Percentiles rank a stretch among this genome's conserved stretches.
Conservation (phyloP, 2,329 filamentous ascomycete genomes). For the Aureobasidium uvarum region DNA sequence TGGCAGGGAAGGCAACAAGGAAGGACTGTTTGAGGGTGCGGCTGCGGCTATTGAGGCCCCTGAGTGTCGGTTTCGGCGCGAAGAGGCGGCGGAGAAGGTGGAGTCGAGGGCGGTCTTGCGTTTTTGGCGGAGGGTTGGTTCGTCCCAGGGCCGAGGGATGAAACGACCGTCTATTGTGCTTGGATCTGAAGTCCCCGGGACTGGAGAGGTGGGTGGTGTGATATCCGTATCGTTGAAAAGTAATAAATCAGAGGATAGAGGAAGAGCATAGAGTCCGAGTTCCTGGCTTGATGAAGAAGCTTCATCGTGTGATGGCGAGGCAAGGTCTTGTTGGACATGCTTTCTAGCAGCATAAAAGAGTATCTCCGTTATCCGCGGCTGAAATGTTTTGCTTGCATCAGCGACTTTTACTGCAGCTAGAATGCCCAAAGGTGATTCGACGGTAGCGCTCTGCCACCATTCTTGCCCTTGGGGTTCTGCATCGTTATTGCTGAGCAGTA, state of each 20-base stretch:
- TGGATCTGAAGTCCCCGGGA: neutral
- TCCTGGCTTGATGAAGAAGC: neutral
- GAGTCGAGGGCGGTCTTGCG: constrained; percentile 43
- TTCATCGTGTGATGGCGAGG: constrained; percentile 37
- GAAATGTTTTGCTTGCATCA: neutral
- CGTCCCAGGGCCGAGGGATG: constrained; percentile 28
- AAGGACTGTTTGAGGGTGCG: constrained; percentile 32
- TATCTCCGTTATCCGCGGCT: constrained; percentile 43
- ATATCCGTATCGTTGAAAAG: constrained; percentile 27
- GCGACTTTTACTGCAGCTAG: constrained; percentile 37
- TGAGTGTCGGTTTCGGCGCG: constrained; percentile 44
- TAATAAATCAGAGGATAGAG: constrained; percentile 47
- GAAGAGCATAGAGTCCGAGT: constrained; percentile 43
- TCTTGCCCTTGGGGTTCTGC: constrained; percentile 25
- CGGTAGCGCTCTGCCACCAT: constrained; percentile 42
- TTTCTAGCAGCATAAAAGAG: constrained; percentile 47
- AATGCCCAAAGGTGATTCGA: constrained; percentile 44
- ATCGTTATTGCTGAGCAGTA: constrained; percentile 34
- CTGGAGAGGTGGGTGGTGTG: constrained; percentile 35
- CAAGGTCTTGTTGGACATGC: constrained; percentile 30
- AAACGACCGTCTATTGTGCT: constrained; percentile 32
- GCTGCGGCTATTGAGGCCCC: constrained; percentile 47
- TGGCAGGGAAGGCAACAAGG: constrained; percentile 34
- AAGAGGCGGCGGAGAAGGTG: constrained; percentile 50
- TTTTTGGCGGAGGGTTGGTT: constrained; percentile 38